A percentile compares a stretch with the other conserved stretches of the same genome.
Conservation (phyloP, 2,329 filamentous ascomycete genomes). For the Metarhizium robertsii region DNA sequence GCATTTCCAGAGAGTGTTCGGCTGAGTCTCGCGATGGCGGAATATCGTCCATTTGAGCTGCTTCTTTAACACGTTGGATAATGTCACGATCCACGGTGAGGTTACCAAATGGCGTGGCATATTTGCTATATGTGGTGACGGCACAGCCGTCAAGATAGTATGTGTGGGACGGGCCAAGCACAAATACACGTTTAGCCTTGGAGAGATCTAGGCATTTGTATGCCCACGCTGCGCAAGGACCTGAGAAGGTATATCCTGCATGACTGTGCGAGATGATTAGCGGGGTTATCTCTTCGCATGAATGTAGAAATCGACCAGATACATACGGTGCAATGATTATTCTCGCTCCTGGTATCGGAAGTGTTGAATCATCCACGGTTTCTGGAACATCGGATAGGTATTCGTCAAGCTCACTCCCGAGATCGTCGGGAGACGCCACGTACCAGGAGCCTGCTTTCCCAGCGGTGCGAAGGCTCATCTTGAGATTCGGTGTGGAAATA, state of each 20-base stretch:
- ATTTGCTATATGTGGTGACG: conserved; percentile 60
- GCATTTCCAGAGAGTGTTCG: conserved; percentile 96
- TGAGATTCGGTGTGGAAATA: background rate
- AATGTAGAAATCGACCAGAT: background rate
- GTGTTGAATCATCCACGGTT: conserved; percentile 42
- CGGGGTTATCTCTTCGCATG: background rate
- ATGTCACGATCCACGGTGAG: conserved; percentile 54
- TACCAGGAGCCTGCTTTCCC: conserved; percentile 88
- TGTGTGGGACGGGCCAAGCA: conserved; percentile 89
- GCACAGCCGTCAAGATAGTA: conserved; percentile 71
- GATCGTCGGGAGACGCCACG: conserved; percentile 44
- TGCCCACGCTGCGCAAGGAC: conserved; percentile 85
- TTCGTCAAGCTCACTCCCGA: conserved; percentile 60
- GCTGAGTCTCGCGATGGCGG: conserved; percentile 57
- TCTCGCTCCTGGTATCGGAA: conserved; percentile 68
- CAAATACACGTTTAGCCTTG: conserved; percentile 75
- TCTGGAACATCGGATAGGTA: conserved; percentile 67
- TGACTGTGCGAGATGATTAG: conserved; percentile 47
- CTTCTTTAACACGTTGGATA: conserved; percentile 37
- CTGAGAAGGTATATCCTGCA: conserved; percentile 88
- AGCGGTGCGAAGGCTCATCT: conserved; percentile 4
- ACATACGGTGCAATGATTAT: conserved; percentile 89
- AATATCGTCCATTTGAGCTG: conserved; percentile 41
- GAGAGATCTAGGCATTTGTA: conserved; percentile 83
- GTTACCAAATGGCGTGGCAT: conserved; percentile 66